Base-by-base conservation (phyloP, 345 rosid species). In the Stellera chamaejasme region DNA sequence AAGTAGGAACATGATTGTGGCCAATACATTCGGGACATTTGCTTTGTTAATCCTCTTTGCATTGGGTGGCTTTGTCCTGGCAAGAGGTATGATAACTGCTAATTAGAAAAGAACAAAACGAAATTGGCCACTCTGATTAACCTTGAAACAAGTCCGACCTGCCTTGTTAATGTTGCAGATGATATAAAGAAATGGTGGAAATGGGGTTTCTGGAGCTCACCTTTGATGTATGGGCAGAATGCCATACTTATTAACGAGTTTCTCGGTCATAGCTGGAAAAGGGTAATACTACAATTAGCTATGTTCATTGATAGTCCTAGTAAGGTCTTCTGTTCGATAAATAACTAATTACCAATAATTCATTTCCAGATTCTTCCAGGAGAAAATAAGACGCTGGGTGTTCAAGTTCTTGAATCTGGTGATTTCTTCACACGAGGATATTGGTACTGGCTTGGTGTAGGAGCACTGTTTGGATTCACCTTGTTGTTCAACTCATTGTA, bases 121-220 rank as follows among this genome's bases (percentile, higher is more conserved):
- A 27, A 2, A 5, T 25, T 32, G 8, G 26, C 9, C 36, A 45
- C 14, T 41, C 7, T 32, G 39, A 32, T 26, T 43, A 28, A 10
- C 9, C n/a, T 1, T 16, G 10, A 27, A 27, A 6, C 23, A 55
- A 48, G 16, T 28, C 27, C 14, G 15, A 25, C 10, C 25, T 25
- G 16, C 12, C 42, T 56, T 12, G n/a, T 13, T 57, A 19, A 27
- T 32, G 28, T 51, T 45, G 62, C 77, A 90, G 97, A 87, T 26
- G 62, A 81, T 44, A 60, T 90, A 1, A 87, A 84, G 65, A 82
- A 79, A 63, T 90, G 96, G 97, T 87, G 95, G 97, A 75, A 77
- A 12, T 87, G 96, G 96, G 93, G 79, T 55, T 90, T 71, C 62
- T 90, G 97, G 97, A 27, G 61, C 46, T 90, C 96, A 23, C 93